phyloP scores from a whole-genome alignment of 2,329 filamentous ascomycete species.

The Xylaria sp. region DNA sequence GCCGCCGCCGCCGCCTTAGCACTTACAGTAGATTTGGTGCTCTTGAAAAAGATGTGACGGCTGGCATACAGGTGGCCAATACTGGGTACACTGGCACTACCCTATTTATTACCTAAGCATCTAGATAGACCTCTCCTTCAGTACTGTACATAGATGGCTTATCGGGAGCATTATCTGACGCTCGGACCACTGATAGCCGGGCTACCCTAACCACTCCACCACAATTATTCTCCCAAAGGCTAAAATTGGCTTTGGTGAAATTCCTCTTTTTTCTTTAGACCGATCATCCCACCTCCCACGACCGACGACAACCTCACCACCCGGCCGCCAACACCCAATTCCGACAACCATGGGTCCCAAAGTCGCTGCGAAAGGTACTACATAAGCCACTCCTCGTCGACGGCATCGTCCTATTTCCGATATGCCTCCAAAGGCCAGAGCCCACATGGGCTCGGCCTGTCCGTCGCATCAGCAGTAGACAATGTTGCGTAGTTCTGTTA shows the following conservation, averaged over 20 bases:
- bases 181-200: conserved; percentile 28
- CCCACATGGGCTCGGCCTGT: conserved; percentile 32
- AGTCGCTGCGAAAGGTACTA: conserved; percentile 55
- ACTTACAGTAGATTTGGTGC: no score
- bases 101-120: no score
- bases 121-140: no score
- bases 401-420: conserved; percentile 23
- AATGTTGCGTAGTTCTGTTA: conserved; percentile 73
- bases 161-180: conserved; percentile 22
- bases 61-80: not conserved
- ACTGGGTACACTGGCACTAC: not conserved
- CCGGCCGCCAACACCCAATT: conserved; percentile 28
- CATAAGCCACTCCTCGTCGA: conserved; percentile 18
- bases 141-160: conserved; percentile 2
- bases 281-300: conserved; percentile 25
- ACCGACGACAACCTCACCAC: conserved; percentile 33
- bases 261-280: conserved; percentile 17
- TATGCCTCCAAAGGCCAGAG: conserved; percentile 12
- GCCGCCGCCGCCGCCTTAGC: no score
- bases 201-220: conserved; percentile 29
- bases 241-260: conserved; percentile 25
- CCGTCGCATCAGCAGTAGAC: conserved; percentile 70
- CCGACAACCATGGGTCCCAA: conserved; percentile 47
- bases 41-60: no score
- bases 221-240: conserved; percentile 24